Evolutionary conservation across 257 asterid species (phyloP).

Genomic region (Ocimum tenuiflorum): DNA sequence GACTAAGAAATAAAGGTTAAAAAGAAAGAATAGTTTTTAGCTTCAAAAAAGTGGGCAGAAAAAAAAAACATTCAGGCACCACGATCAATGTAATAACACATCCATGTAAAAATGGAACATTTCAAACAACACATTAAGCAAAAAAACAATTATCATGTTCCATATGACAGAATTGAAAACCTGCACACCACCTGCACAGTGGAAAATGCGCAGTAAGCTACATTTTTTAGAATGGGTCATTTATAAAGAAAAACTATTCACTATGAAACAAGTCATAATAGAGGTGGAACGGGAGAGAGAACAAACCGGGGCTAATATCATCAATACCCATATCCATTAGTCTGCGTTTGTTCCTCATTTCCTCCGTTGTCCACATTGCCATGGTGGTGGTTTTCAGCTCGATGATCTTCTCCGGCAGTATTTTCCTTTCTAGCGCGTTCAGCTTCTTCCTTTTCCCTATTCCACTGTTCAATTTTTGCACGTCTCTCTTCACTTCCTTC

Average conservation of each 20-base stretch:
- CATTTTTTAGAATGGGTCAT: constrained; percentile 22
- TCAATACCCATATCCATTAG: constrained; percentile 40
- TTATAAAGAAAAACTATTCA: neutral
- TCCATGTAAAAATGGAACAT: constrained; percentile 20
- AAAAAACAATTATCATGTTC: constrained; percentile 37
- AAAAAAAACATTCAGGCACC: neutral
- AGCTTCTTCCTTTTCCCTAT: constrained; percentile 77
- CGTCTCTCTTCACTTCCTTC: constrained; percentile 98
- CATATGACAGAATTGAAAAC: constrained; percentile 72
- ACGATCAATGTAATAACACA: neutral
- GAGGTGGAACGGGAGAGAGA: constrained; percentile 17
- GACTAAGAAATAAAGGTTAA: neutral
- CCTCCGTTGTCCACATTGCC: constrained; percentile 28
- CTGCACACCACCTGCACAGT: constrained; percentile 98
- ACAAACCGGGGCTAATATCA: constrained; percentile 50
- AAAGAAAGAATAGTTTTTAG: neutral
- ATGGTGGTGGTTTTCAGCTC: constrained; percentile 24
- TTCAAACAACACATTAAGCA: constrained; percentile 15
- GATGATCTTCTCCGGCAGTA: constrained; percentile 20
- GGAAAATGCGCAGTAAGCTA: constrained; percentile 89
- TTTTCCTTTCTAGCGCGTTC: constrained; percentile 33
- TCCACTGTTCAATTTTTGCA: constrained; percentile 95
- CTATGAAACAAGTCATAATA: neutral
- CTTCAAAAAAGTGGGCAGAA: neutral
- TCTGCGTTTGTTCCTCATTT: constrained; percentile 21